These are phyloP conservation scores for Dujonia santamariae DNA, from an alignment of 1,139 yeast species.

Conservation along the genomic window DNA sequence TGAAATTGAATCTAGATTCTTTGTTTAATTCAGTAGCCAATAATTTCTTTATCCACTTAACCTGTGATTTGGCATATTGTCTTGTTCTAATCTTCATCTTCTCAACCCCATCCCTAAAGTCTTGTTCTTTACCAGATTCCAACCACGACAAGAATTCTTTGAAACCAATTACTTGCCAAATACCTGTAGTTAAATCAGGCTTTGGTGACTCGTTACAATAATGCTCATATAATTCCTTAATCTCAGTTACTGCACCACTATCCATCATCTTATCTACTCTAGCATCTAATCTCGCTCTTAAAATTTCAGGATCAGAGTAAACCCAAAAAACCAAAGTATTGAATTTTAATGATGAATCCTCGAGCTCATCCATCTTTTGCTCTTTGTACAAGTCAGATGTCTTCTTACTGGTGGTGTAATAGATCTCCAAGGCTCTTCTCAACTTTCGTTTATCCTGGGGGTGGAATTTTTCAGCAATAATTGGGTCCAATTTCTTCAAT, in stretches of 20 bases:
- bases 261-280: slow-evolving; percentile 84
- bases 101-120: slow-evolving; percentile 51
- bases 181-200: slow-evolving; percentile 63
- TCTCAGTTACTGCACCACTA: slow-evolving; percentile 67
- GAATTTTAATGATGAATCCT: slow-evolving; percentile 52
- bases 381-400: slow-evolving; percentile 70
- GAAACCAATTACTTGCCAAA: slow-evolving; percentile 96
- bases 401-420: slow-evolving; percentile 57
- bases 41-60: slow-evolving; percentile 86
- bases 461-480: slow-evolving; percentile 77
- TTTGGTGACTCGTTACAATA: slow-evolving; percentile 27
- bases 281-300: slow-evolving; percentile 63
- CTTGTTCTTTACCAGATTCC: slow-evolving; percentile 15
- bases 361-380: slow-evolving; percentile 49
- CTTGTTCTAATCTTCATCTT: slow-evolving; percentile 83
- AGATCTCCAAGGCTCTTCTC: slow-evolving; percentile 78
- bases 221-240: slow-evolving; percentile 51
- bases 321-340: slow-evolving; percentile 81
- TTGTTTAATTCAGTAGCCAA: slow-evolving; percentile 59
- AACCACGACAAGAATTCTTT: slow-evolving; percentile 90
- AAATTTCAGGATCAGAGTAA: slow-evolving; percentile 59
- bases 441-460: slow-evolving; percentile 85
- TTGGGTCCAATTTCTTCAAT: slow-evolving; percentile 60
- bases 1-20: slow-evolving; percentile 45
- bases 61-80: slow-evolving; percentile 83